phyloP scores from a whole-genome alignment of 1,284 basidiomycete genomes.

The Bjerkandera adusta region DNA sequence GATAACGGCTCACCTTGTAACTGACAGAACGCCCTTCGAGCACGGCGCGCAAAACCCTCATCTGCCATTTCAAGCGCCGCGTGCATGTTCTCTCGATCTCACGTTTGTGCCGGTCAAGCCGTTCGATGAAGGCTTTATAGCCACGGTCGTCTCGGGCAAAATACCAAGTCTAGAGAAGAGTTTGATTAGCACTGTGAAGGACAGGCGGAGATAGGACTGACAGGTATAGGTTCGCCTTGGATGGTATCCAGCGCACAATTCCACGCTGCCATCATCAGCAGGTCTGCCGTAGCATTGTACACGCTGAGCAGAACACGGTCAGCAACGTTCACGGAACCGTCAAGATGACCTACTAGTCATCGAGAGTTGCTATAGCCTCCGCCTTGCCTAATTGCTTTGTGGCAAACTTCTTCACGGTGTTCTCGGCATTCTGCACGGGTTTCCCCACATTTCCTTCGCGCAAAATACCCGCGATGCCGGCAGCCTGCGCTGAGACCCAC shows the following conservation, averaged over 20 bases:
- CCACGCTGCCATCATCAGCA: constrained; percentile 76
- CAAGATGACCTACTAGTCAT: constrained; percentile 69
- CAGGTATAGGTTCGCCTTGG: constrained; percentile 61
- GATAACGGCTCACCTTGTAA: constrained; percentile 50
- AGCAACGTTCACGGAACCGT: constrained; percentile 3
- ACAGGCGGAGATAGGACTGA: constrained; percentile 30
- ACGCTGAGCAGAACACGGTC: constrained; percentile 44
- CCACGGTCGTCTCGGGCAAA: constrained; percentile 82
- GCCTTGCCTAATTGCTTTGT: constrained; percentile 76
- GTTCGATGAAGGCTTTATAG: constrained; percentile 66
- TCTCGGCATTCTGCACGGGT: constrained; percentile 65
- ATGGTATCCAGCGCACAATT: constrained; percentile 51
- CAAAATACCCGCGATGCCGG: constrained; percentile 58
- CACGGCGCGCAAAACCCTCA: constrained; percentile 56
- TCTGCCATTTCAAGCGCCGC: constrained; percentile 68
- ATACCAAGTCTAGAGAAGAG: constrained; percentile 60
- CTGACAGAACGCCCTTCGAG: constrained; percentile 64
- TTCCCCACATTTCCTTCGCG: constrained; percentile 59
- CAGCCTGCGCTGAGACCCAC: constrained; percentile 67
- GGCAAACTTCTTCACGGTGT: constrained; percentile 70
- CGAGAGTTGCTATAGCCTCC: constrained; percentile 70
- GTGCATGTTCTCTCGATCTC: constrained; percentile 47
- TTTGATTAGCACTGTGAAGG: constrained; percentile 11
- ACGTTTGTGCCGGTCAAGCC: constrained; percentile 50
- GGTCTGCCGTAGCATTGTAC: constrained; percentile 76